Base-by-base conservation (phyloP, 331 rosid genomes). In the Cydonia oblonga region DNA sequence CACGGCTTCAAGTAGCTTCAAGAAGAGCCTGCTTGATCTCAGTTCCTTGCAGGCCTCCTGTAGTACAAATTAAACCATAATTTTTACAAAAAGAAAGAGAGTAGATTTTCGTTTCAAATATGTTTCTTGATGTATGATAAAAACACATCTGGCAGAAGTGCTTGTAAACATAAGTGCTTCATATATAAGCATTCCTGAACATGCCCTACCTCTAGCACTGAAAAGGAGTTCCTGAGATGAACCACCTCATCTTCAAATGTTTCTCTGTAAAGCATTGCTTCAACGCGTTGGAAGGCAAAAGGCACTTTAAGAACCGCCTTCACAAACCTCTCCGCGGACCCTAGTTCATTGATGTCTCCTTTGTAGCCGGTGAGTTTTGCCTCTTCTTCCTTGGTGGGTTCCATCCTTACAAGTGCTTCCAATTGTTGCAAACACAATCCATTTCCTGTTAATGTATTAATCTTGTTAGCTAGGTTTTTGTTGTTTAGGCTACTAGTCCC, bases 31-130 rank as follows among this genome's bases (percentile, higher is more conserved):
- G 86, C 97, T 95, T 73, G 99, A 95, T 60, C 89, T 79, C 66
- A 91, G 88, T 53, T 95, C 99, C 86, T 89, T 91, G 90, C 99
- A 95, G 3, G 99, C 99, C 23, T 95, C 97, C 99, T 95, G 16
- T 13, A n/a, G n/a, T n/a, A n/a, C n/a, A n/a, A n/a, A n/a, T n/a
- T n/a, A 64, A 62, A 64, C 20, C 20, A 0, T 16, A 49, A 49
- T 49, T 49, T 49, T 5, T 0, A 49, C 54, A 23, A 33, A 33
- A 29, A 22, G 19, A 53, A 70, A 80, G 24, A 25, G 0, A 73
- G 65, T 42, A 71, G n/a, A n/a, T n/a, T 24, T 6, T 2, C 16
- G 5, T 22, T 7, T 24, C 11, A 42, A 19, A 22, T 25, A 7
- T n/a, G 1, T 29, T 18, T 69, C 51, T 52, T 30, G 25, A 16